A percentile compares a stretch with the other conserved stretches of the same genome.
phyloP scores from a whole-genome alignment of 2,329 filamentous ascomycete genomes.

The Lachnellula willkommii region DNA sequence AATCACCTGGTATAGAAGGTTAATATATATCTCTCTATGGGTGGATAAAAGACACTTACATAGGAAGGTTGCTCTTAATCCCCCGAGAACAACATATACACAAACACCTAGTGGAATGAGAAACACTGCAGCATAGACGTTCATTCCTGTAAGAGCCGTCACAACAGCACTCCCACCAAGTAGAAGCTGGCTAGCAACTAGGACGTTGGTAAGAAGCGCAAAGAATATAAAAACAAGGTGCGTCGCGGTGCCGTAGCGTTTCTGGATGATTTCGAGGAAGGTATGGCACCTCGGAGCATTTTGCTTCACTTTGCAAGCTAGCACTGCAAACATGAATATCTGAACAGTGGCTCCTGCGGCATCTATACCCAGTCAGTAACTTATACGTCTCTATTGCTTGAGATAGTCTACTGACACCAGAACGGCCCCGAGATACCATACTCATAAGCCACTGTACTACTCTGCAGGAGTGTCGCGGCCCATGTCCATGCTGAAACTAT shows the following conservation, averaged over 20 bases:
- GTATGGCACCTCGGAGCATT: slow-evolving; percentile 38
- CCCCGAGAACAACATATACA: slow-evolving; percentile 37
- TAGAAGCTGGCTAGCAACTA: slow-evolving; percentile 36
- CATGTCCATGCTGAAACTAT: slow-evolving; percentile 92
- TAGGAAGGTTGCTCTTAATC: slow-evolving; percentile 35
- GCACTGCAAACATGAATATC: slow-evolving; percentile 24
- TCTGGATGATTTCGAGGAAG: slow-evolving; percentile 38
- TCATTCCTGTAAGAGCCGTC: slow-evolving; percentile 36
- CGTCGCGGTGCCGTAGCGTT: slow-evolving; percentile 34
- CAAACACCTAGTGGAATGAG: slow-evolving; percentile 36
- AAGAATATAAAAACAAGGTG: slow-evolving; percentile 38
- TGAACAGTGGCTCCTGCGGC: slow-evolving; percentile 37
- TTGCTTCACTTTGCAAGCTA: slow-evolving; percentile 38
- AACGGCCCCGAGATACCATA: slow-evolving; percentile 64
- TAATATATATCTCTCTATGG: background rate
- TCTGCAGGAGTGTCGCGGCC: slow-evolving; percentile 76
- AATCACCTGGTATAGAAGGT: background rate
- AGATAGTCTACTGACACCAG: slow-evolving; percentile 34
- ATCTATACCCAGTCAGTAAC: slow-evolving; percentile 31
- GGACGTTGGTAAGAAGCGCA: slow-evolving; percentile 36
- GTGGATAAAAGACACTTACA: background rate
- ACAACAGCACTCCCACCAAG: slow-evolving; percentile 36
- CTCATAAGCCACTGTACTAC: slow-evolving; percentile 68
- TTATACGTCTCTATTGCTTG: background rate
- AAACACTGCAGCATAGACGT: slow-evolving; percentile 38